Conservation (phyloP, 805 yeast species). For the Saccharomycodes ludwigii region DNA sequence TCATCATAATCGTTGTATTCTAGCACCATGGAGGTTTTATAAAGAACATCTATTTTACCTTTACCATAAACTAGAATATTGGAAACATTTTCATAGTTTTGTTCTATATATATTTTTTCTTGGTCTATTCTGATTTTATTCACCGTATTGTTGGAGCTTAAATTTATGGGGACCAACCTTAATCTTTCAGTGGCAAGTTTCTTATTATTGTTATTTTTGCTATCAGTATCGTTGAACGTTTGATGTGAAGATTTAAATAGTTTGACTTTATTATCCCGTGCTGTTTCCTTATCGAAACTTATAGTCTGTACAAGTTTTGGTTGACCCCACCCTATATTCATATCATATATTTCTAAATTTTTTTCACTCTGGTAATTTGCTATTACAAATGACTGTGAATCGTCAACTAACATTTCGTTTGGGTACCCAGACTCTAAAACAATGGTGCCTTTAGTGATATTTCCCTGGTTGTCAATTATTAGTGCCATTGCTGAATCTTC, state of each 20-base stretch:
- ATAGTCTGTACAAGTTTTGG: background rate
- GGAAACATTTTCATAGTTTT: conserved; percentile 11
- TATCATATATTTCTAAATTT: background rate
- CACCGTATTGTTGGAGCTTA: conserved; percentile 3
- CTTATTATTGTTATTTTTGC: conserved; percentile 3
- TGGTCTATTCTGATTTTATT: conserved; percentile 14
- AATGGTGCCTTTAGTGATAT: conserved; percentile 20
- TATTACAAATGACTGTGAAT: conserved; percentile 1
- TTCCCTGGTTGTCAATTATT: conserved; percentile 20
- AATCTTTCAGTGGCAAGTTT: conserved; percentile 17
- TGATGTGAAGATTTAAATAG: background rate
- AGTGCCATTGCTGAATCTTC: conserved; percentile 20
- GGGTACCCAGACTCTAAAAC: conserved; percentile 18
- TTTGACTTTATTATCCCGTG: background rate
- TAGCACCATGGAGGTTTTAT: conserved; percentile 13
- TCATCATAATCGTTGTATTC: conserved; percentile 14
- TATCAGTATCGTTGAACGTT: conserved; percentile 7
- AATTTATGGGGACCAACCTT: conserved; percentile 12
- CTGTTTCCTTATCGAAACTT: background rate
- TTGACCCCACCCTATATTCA: background rate
- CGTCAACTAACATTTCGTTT: conserved; percentile 10
- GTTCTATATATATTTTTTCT: conserved; percentile 14
- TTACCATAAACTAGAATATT: conserved; percentile 12
- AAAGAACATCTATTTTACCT: conserved; percentile 11
- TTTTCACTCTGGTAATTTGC: background rate